Base-by-base conservation (phyloP, 106 monocot genomes). In the Dendrobium huoshanense region DNA sequence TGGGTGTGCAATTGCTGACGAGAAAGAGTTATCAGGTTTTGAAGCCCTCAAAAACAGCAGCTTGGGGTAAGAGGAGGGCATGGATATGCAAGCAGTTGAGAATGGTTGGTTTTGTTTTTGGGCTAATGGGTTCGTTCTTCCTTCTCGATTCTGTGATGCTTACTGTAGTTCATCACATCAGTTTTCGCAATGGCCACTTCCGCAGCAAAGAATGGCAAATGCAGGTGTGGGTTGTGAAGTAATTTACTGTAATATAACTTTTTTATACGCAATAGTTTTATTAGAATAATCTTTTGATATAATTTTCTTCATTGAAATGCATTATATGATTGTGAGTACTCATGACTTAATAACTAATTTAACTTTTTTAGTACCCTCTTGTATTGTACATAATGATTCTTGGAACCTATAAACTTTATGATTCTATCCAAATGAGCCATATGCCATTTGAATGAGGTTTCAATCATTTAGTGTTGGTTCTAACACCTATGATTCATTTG, bases 71-170 rank as follows among this genome's bases (percentile, higher is more conserved):
- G 88, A 86, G 84, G 81, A 73, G 72, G 19, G 42, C 47, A 43
- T 67, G 80, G 42, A 58, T 87, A 44, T 85, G 84, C 73, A 88
- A 77, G 80, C 88, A 87, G 78, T 64, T 88, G 81, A 79, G 86
- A 78, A 75, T 87, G 79, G 51, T 85, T 55, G 82, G 25, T 81
- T 89, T 88, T 48, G 81, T 84, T 3, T 8, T 88, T 56, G 88
- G 82, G 61, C 54, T 91, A 75, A 81, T 88, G 84, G 82, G 81
- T 70, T 75, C 83, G 37, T 85, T 84, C 49, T 84, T 87, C 67
- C 56, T 91, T 5, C 56, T 91, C 49, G 91, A 91, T 83, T 91
- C 91, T 16, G 25, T 88, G 79, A 91, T 91, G 86, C 79, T 91
- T 77, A 22, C 72, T 70, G 58, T 85, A 54, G 48, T 88, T 75